Conservation (phyloP, 2,329 filamentous ascomycete genomes). For the Monosporascus sp. region DNA sequence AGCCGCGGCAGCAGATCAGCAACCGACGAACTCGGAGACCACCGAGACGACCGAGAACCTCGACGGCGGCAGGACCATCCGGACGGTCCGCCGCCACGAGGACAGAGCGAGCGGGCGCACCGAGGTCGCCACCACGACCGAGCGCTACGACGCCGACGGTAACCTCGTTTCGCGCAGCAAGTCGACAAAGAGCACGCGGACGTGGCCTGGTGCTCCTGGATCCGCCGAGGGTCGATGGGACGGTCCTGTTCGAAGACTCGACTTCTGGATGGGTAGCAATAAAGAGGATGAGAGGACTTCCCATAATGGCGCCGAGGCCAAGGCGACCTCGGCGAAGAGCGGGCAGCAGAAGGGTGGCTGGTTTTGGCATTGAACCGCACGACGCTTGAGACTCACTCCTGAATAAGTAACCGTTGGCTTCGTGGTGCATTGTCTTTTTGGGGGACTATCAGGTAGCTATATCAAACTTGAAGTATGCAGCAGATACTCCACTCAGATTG, state of each 20-base stretch:
- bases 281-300: neutral
- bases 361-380: constrained; percentile 11
- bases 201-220: constrained; percentile 8
- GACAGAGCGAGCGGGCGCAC: constrained; percentile 6
- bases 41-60: constrained; percentile 9
- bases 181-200: constrained; percentile 8
- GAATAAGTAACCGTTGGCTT: neutral
- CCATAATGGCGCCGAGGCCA: neutral
- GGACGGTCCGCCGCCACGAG: constrained; percentile 6
- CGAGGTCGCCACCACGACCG: constrained; percentile 9
- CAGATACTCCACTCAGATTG: neutral
- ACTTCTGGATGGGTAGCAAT: constrained; percentile 1
- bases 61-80: constrained; percentile 19
- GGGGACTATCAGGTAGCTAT: constrained; percentile 1
- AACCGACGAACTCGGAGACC: neutral
- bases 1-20: neutral
- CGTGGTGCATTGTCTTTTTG: neutral
- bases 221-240: too few relatives aligned
- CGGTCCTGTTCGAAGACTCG: constrained; percentile 1
- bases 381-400: too few relatives aligned
- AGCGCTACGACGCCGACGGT: constrained; percentile 15
- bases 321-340: neutral
- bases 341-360: constrained; percentile 6
- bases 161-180: constrained; percentile 10
- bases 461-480: neutral